Base-by-base conservation (phyloP, 495 filamentous ascomycete genomes). In the Lepidopterella palustris region DNA sequence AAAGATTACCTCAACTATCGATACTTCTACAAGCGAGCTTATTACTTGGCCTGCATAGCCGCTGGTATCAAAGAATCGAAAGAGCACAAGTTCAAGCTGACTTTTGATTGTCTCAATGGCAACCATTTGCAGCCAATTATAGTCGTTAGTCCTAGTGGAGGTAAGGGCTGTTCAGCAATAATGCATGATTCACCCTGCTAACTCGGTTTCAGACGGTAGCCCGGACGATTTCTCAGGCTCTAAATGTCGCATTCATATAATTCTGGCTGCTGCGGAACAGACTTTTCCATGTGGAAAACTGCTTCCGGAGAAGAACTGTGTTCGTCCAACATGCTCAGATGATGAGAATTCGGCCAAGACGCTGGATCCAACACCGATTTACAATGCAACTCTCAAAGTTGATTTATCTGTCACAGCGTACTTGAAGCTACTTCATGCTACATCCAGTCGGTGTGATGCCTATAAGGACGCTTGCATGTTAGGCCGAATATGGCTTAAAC, bases 11-110 rank as follows among this genome's bases (percentile, higher is more conserved):
- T 92, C 47, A 90, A 97, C 67, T 81, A 92, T 73, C 81, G 93
- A 60, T 98, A 92, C 72, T 97, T 97, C 67, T 86, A 97, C 73
- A 96, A 97, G 70, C 76, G 92, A 56, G 89, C 93, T 4, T 97
- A 90, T 67, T 97, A 95, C 62, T 73, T 98, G 26, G 88, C 92
- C 32, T 87, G 84, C 61, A 71, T 97, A 57, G 84, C 89, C 1
- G 82, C 82, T 27, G 81, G 79, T 4, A 76, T 98, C 21, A 82
- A 82, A 55, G 77, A 82, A 25, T 71, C 78, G 0, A 70, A 82
- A 26, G 76, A 73, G 9, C 64, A 79, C 5, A 73, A 73, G 0
- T 77, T 87, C 53, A 75, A 82, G 5, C 53, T 90, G 25, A 77
- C 75, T 1, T 96, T 86, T 75, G 76, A 78, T 20, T 75, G 81